Evolutionary conservation across 441 rosid genomes (phyloP).

Genomic region (Gossypium laxum): DNA sequence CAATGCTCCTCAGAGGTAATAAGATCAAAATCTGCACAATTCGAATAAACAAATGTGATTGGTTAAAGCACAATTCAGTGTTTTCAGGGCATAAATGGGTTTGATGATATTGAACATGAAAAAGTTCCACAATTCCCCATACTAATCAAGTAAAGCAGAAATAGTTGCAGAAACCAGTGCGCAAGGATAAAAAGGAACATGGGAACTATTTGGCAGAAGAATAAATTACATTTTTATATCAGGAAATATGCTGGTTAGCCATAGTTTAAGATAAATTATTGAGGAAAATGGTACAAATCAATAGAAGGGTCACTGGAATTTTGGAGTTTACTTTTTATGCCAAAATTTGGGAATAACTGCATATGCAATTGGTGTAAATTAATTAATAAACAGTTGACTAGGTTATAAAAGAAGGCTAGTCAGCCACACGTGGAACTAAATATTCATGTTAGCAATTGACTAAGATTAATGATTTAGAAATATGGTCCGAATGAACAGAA

Average conservation of each 20-base stretch:
- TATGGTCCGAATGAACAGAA: not conserved
- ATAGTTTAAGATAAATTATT: not conserved
- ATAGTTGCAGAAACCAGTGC: no score
- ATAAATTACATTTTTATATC: not conserved
- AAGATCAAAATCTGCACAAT: constrained; percentile 60
- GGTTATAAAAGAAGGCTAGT: not conserved
- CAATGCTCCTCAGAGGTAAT: constrained; percentile 65
- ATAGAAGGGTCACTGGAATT: not conserved
- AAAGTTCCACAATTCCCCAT: not conserved
- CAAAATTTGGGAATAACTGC: not conserved
- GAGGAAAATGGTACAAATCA: not conserved
- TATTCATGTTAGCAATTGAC: not conserved
- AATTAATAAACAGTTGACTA: not conserved
- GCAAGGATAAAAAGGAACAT: not conserved
- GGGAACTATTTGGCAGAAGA: not conserved
- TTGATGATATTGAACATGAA: not conserved
- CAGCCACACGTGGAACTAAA: not conserved
- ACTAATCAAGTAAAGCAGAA: not conserved
- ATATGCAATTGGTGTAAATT: not conserved
- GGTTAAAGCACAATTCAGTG: not conserved
- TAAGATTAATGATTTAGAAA: not conserved
- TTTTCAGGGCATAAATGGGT: not conserved
- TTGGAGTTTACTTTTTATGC: not conserved
- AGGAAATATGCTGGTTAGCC: not conserved
- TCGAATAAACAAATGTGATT: constrained; percentile 9